Evolutionary conservation across 192 early-diverging fungal genomes (phyloP).

Genomic region (Coemansia sp.): DNA sequence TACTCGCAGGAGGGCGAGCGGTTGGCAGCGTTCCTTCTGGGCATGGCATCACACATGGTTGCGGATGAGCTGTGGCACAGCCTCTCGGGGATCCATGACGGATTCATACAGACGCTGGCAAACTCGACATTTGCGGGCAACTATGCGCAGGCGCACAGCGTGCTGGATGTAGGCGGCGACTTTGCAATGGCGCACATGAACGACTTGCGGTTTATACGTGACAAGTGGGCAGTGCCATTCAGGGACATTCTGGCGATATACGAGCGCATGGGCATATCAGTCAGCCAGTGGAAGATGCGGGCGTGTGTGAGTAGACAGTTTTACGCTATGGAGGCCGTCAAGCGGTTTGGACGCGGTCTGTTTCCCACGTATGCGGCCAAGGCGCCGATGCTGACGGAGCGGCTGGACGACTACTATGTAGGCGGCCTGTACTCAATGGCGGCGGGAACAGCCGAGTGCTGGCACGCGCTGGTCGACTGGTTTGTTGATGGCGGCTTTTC

Average conservation of each 20-base stretch:
- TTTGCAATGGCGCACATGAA: constrained; percentile 55
- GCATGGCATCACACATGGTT: constrained; percentile 52
- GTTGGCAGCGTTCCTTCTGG: constrained; percentile 47
- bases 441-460: constrained; percentile 35
- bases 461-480: constrained; percentile 38
- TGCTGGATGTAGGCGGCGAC: constrained; percentile 53
- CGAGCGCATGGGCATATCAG: constrained; percentile 22
- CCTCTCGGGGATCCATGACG: constrained; percentile 42
- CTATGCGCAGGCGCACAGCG: constrained; percentile 40
- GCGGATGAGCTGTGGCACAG: constrained; percentile 57
- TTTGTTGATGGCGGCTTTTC: constrained; percentile 41
- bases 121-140: constrained; percentile 49
- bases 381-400: constrained; percentile 76
- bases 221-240: constrained; percentile 45
- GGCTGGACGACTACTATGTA: constrained; percentile 67
- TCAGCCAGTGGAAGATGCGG: constrained; percentile 30
- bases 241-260: constrained; percentile 49
- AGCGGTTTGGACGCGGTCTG: constrained; percentile 46
- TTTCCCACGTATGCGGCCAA: constrained; percentile 47
- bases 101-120: constrained; percentile 42
- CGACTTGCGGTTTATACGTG: constrained; percentile 29
- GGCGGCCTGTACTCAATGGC: constrained; percentile 62
- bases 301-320: constrained; percentile 46
- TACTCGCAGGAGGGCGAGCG: constrained; percentile 30
- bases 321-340: constrained; percentile 55